Percentiles rank a stretch among this genome's conserved stretches.
These are phyloP conservation scores for Coemansia sp. DNA, from an alignment of 192 early-diverging fungal species.

Conservation along the genomic window DNA sequence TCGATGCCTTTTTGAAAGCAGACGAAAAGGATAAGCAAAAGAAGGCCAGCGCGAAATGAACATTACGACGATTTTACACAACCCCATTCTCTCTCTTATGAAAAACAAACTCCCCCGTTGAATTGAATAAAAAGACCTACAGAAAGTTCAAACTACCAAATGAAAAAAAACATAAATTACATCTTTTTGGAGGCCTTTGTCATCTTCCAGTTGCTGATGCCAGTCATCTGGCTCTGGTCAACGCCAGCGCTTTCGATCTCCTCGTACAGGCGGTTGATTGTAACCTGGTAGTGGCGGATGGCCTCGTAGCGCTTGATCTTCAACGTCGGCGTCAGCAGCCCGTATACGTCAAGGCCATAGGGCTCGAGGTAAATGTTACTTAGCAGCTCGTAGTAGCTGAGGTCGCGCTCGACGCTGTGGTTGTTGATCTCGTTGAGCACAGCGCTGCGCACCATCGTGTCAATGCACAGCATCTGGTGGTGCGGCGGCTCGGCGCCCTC, in stretches of 20 bases:
- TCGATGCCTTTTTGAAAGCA: slow-evolving; percentile 45
- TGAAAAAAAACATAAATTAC: not conserved
- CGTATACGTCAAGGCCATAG: slow-evolving; percentile 73
- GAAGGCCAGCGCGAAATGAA: not conserved
- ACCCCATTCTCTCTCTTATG: too few relatives aligned
- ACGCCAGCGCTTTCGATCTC: slow-evolving; percentile 45
- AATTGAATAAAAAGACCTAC: too few relatives aligned
- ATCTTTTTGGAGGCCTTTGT: slow-evolving; percentile 25
- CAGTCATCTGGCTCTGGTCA: slow-evolving; percentile 46
- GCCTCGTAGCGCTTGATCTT: slow-evolving; percentile 62
- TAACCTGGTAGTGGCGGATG: slow-evolving; percentile 52
- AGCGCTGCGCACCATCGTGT: slow-evolving; percentile 58
- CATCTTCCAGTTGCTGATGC: slow-evolving; percentile 43
- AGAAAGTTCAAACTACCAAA: not conserved
- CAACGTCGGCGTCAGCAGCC: slow-evolving; percentile 77
- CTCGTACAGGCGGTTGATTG: slow-evolving; percentile 63
- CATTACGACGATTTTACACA: too few relatives aligned
- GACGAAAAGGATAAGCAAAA: not conserved
- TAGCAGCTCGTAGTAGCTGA: slow-evolving; percentile 69
- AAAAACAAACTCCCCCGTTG: too few relatives aligned
- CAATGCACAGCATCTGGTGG: slow-evolving; percentile 63
- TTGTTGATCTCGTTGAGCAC: slow-evolving; percentile 60
- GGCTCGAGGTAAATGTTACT: slow-evolving; percentile 68
- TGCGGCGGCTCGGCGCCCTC: slow-evolving; percentile 52
- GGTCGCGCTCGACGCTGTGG: slow-evolving; percentile 60